Evolutionary conservation across 1,139 yeast genomes (phyloP).

Genomic region (Kluyveromyces marxianus): DNA sequence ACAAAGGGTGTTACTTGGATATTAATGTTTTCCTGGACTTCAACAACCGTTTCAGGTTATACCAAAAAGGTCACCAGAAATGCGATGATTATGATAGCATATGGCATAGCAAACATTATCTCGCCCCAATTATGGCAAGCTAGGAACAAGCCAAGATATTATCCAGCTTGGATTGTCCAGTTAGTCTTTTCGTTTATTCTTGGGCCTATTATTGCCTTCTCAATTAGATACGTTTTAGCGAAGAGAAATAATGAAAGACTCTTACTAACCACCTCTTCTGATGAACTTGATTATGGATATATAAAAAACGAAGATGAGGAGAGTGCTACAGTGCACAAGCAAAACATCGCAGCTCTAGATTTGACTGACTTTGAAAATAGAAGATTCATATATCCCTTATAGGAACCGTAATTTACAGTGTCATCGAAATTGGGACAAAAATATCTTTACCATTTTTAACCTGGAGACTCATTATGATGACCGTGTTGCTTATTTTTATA

Average conservation of each 20-base stretch:
- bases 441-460: no score
- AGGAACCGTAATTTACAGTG: no score
- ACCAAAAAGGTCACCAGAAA: constrained; percentile 38
- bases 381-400: constrained; percentile 39
- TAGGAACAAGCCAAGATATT: constrained; percentile 36
- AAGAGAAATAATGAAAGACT: constrained; percentile 35
- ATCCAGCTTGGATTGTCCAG: constrained; percentile 49
- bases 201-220: constrained; percentile 35
- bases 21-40: constrained; percentile 35
- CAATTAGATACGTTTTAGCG: constrained; percentile 35
- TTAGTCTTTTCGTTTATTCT: constrained; percentile 40
- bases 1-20: constrained; percentile 39
- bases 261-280: constrained; percentile 8
- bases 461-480: no score
- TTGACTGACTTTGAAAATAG: constrained; percentile 42
- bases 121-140: constrained; percentile 41
- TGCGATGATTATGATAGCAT: constrained; percentile 35
- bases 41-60: constrained; percentile 35
- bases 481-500: no score
- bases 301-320: constrained; percentile 32
- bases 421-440: no score
- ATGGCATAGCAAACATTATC: constrained; percentile 37
- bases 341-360: constrained; percentile 36
- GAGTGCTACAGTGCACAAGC: constrained; percentile 25
- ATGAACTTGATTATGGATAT: constrained; percentile 18